phyloP scores from a whole-genome alignment of 331 rosid species.

The Quercus tomentella region DNA sequence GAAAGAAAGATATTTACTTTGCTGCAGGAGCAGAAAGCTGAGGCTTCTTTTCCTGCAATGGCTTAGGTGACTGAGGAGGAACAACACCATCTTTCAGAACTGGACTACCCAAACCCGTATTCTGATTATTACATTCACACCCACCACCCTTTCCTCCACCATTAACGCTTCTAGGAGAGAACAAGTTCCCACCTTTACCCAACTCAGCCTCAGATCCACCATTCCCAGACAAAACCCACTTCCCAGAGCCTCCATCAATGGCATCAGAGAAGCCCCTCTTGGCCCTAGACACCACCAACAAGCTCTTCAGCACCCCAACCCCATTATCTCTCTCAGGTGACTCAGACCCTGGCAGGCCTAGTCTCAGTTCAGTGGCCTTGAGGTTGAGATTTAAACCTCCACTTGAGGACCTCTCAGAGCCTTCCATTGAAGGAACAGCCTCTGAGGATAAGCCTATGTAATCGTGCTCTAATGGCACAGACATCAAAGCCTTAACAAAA shows the following conservation, averaged over 20 bases:
- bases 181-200: slow-evolving; percentile 52
- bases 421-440: slow-evolving; percentile 54
- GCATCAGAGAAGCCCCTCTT: slow-evolving; percentile 92
- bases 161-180: slow-evolving; percentile 53
- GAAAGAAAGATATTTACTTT: slow-evolving; percentile 40
- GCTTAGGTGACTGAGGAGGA: slow-evolving; percentile 47
- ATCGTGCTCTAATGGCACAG: slow-evolving; percentile 63
- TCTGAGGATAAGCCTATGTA: slow-evolving; percentile 57
- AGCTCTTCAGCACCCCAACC: slow-evolving; percentile 35
- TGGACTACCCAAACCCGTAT: slow-evolving; percentile 28
- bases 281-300: slow-evolving; percentile 58
- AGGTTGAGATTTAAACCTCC: slow-evolving; percentile 69
- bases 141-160: slow-evolving; percentile 28
- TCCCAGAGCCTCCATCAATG: slow-evolving; percentile 63
- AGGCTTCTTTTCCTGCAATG: slow-evolving; percentile 70
- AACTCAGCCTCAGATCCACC: slow-evolving; percentile 64
- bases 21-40: slow-evolving; percentile 67
- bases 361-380: slow-evolving; percentile 84
- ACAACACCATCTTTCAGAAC: slow-evolving; percentile 42
- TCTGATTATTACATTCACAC: slow-evolving; percentile 39
- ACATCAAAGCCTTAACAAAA: slow-evolving; percentile 44
- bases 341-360: slow-evolving; percentile 84
- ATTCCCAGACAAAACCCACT: slow-evolving; percentile 63
- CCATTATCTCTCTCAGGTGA: slow-evolving; percentile 62
- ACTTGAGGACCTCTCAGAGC: slow-evolving; percentile 34